These are phyloP conservation scores for Aspergillus luchuensis DNA, from an alignment of 2,329 filamentous ascomycete species.

Conservation along the genomic window DNA sequence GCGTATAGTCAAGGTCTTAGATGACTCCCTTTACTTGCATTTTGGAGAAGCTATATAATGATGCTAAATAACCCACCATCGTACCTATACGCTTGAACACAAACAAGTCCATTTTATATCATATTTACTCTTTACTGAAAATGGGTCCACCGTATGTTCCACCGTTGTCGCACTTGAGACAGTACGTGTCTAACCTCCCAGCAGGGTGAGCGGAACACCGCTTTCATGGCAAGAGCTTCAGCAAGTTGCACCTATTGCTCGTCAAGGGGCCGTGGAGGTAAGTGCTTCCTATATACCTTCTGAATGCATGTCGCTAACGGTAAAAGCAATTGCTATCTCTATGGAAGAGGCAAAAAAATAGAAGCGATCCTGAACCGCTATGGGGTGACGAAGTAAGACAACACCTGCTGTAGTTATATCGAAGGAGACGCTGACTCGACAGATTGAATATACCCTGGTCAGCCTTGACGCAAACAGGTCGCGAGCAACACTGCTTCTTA, in stretches of 20 bases:
- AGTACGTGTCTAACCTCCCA: background rate
- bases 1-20: background rate
- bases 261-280: slow-evolving; percentile 3
- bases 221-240: slow-evolving; percentile 6
- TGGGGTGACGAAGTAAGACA: slow-evolving; percentile 20
- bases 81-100: background rate
- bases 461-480: slow-evolving; percentile 5
- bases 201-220: background rate
- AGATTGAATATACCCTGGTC: slow-evolving; percentile 18
- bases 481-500: slow-evolving; percentile 16
- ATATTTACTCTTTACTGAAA: background rate
- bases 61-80: background rate
- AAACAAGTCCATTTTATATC: background rate
- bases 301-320: background rate
- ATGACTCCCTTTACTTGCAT: background rate
- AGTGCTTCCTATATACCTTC: background rate
- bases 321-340: slow-evolving; percentile 15
- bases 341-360: slow-evolving; percentile 12
- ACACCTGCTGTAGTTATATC: no score
- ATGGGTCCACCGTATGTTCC: slow-evolving; percentile 6
- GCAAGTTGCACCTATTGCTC: slow-evolving; percentile 2
- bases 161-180: no score
- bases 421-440: background rate
- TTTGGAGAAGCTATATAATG: background rate
- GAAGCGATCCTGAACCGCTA: slow-evolving; percentile 1